Conservation (phyloP, 495 filamentous ascomycete genomes). For the Aspergillus panamensis region DNA sequence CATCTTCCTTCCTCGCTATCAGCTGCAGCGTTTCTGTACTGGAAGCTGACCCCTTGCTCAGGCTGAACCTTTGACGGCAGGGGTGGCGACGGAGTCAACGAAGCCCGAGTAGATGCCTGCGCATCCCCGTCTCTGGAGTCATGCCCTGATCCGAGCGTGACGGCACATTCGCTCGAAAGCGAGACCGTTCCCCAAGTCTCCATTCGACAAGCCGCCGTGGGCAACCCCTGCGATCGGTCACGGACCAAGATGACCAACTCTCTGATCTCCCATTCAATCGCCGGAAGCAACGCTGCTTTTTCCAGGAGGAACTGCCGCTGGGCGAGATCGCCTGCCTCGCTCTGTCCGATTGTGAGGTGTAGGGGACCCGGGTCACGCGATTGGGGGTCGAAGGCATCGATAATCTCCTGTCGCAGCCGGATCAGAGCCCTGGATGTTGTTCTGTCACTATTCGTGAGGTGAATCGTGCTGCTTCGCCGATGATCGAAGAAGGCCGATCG, state of each 20-base stretch:
- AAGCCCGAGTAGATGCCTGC: background rate
- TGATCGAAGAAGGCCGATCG: constrained; percentile 2
- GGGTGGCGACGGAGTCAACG: background rate
- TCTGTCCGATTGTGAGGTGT: background rate
- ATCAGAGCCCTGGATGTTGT: background rate
- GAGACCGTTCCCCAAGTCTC: background rate
- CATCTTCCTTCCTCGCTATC: background rate
- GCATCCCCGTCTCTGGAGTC: background rate
- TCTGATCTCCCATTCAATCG: background rate
- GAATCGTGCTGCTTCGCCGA: background rate
- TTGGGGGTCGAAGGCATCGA: background rate
- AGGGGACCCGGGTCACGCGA: background rate
- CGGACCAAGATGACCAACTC: background rate
- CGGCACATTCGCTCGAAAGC: background rate
- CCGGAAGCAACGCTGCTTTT: background rate
- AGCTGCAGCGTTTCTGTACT: too few relatives aligned
- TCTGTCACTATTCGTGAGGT: background rate
- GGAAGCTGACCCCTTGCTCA: too few relatives aligned
- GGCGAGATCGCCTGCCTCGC: background rate
- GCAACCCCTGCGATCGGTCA: background rate
- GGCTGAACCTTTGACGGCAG: background rate
- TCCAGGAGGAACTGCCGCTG: background rate
- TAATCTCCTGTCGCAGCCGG: background rate
- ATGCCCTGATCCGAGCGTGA: background rate
- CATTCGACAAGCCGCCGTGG: background rate